Conservation (phyloP, 129 eudicot species). For the Dittrichia graveolens region DNA sequence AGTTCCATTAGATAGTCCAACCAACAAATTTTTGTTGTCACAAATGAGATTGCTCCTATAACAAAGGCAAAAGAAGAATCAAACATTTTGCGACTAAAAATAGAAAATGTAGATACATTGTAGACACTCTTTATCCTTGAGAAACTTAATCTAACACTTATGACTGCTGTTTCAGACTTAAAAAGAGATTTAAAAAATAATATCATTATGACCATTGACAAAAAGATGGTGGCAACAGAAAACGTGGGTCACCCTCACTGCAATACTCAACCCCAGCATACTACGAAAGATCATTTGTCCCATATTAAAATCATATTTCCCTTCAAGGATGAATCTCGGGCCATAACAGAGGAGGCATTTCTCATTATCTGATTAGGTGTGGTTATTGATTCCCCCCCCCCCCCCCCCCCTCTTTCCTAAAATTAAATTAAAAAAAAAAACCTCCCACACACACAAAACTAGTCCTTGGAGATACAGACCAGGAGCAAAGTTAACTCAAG, state of each 20-base stretch:
- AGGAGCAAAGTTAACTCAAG: too few relatives aligned
- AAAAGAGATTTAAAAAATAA: slow-evolving; percentile 3
- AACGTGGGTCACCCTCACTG: not conserved
- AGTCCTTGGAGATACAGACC: too few relatives aligned
- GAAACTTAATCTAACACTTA: slow-evolving; percentile 13
- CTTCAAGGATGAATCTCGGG: too few relatives aligned
- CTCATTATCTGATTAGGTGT: too few relatives aligned
- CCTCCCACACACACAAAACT: too few relatives aligned
- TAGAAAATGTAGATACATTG: slow-evolving; percentile 5
- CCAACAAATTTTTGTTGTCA: slow-evolving; percentile 80
- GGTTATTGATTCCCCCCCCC: too few relatives aligned
- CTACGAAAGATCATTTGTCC: too few relatives aligned
- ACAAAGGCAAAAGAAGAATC: slow-evolving; percentile 28
- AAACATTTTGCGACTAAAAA: not conserved
- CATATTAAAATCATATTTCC: too few relatives aligned
- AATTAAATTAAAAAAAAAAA: too few relatives aligned
- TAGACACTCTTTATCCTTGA: slow-evolving; percentile 1
- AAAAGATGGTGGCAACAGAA: slow-evolving; percentile 7
- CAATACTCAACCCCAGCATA: not conserved
- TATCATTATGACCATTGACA: slow-evolving; percentile 4
- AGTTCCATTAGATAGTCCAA: slow-evolving; percentile 93
- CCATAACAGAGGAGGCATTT: too few relatives aligned
- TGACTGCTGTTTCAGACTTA: slow-evolving; percentile 11
- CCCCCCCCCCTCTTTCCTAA: too few relatives aligned
- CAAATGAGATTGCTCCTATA: slow-evolving; percentile 90